Base-by-base conservation (phyloP, 164 flowering plant species). In the Annona squamosa region DNA sequence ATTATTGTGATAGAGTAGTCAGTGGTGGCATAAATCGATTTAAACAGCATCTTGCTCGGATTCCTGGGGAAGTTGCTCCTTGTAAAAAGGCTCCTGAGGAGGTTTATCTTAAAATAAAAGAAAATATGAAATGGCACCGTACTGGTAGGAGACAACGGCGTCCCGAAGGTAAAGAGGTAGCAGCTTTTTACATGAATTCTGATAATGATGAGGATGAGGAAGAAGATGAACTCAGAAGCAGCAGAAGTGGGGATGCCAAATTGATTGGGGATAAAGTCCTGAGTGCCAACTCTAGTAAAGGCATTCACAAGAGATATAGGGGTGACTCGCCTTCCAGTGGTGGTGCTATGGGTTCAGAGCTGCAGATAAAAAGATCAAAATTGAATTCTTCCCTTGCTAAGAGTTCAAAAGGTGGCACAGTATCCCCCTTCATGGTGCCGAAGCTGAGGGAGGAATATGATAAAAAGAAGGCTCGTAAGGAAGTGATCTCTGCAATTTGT, bases 1-100 rank as follows among this genome's bases (percentile, higher is more conserved):
- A 89, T 76, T 89, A 86, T 72, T 90, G 96, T 78, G 89, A 87
- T 48, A 89, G 87, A 80, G 73, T 86, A 61, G 85, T 90, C 64
- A 87, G 92, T 78, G 91, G 96, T 17, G 92, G 92, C 72, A 90
- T 90, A 75, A 90, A 89, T 76, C 82, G 91, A 65, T 89, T 90
- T 70, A 90, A 89, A 78, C 96, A 90, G 70, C 96, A 90, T 80
- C 80, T 90, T 37, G 96, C 96, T 57, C 81, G 89, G 78, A 89
- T 90, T 73, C 90, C 90, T 65, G 92, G 96, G 57, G 96, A 90
- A 82, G 91, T 87, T 79, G 90, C 91, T 48, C 79, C 79, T 46
- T 90, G 92, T 80, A 84, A 85, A 67, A 86, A 81, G 72, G 88
- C 88, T 48, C 91, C 91, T 6, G 90, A 89, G 75, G 90, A 89